Conservation (phyloP, 2,329 filamentous ascomycete species). For the Colletotrichum falcatum region DNA sequence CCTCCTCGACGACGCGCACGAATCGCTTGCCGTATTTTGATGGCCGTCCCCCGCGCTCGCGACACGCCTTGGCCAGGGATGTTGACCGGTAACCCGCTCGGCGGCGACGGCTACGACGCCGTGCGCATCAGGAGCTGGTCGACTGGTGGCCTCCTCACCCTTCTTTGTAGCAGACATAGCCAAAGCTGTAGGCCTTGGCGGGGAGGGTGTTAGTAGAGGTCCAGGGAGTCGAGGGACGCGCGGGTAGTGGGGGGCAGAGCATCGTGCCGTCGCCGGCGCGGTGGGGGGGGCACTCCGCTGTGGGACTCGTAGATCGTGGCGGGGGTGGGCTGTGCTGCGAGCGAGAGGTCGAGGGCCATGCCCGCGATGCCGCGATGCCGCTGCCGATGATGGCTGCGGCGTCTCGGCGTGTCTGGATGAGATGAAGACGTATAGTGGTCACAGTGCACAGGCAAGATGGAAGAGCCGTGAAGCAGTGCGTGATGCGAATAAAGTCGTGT, state of each 20-base stretch:
- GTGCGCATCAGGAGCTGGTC: conserved; percentile 61
- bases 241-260: conserved; percentile 70
- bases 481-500: background rate
- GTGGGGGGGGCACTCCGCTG: conserved; percentile 49
- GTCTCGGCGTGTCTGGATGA: background rate
- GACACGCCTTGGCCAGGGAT: conserved; percentile 51
- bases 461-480: background rate
- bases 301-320: conserved; percentile 65
- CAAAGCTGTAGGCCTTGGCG: conserved; percentile 62
- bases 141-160: conserved; percentile 46
- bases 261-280: conserved; percentile 67
- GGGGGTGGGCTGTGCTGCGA: conserved; percentile 63
- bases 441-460: background rate
- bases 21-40: conserved; percentile 61
- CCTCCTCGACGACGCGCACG: conserved; percentile 55
- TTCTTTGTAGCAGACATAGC: conserved; percentile 61
- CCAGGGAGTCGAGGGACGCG: conserved; percentile 63
- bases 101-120: too few species aligned
- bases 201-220: conserved; percentile 60
- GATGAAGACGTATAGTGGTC: background rate
- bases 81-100: too few species aligned
- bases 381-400: conserved; percentile 36
- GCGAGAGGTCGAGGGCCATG: conserved; percentile 61
- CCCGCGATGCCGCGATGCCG: conserved; percentile 38
- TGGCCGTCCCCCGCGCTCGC: conserved; percentile 49